Conservation (phyloP, 352 stramenopile genomes). For the Phytophthora ohioensis region DNA sequence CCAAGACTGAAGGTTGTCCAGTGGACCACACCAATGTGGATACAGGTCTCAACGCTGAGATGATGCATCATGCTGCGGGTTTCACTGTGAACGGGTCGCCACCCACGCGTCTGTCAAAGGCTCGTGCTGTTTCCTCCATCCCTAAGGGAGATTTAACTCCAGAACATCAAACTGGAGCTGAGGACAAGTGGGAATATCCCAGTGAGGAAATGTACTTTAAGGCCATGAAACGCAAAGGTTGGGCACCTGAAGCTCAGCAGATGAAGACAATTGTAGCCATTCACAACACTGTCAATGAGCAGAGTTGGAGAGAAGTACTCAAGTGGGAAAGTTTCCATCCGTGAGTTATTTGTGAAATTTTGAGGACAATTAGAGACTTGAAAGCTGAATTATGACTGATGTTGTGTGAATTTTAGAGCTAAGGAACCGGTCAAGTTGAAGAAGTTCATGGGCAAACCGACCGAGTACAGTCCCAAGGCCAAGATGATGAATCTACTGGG, state of each 20-base stretch:
- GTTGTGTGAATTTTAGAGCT: slow-evolving; percentile 25
- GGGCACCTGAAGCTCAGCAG: slow-evolving; percentile 89
- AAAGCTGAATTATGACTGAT: background rate
- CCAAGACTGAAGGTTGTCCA: slow-evolving; percentile 14
- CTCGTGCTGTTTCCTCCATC: slow-evolving; percentile 94
- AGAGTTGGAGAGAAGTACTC: slow-evolving; percentile 94
- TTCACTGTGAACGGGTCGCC: slow-evolving; percentile 44
- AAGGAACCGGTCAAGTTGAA: slow-evolving; percentile 89
- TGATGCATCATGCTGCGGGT: slow-evolving; percentile 64
- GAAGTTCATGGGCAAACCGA: slow-evolving; percentile 95
- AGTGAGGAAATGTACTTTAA: slow-evolving; percentile 98
- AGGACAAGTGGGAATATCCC: slow-evolving; percentile 96
- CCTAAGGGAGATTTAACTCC: slow-evolving; percentile 92
- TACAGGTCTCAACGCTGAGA: slow-evolving; percentile 62
- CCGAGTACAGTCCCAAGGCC: slow-evolving; percentile 95
- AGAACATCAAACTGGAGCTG: slow-evolving; percentile 56
- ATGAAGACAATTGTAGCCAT: slow-evolving; percentile 97
- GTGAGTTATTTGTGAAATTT: slow-evolving; percentile 33
- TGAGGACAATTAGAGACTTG: too few relatives aligned
- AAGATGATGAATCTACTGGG: slow-evolving; percentile 88
- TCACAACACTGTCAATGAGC: slow-evolving; percentile 98
- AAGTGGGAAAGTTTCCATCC: slow-evolving; percentile 90
- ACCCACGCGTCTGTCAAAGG: slow-evolving; percentile 59
- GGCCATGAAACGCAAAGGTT: slow-evolving; percentile 97
- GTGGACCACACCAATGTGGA: slow-evolving; percentile 20